Evolutionary conservation across 106 monocot genomes (phyloP).

Genomic region (Allium fistulosum): DNA sequence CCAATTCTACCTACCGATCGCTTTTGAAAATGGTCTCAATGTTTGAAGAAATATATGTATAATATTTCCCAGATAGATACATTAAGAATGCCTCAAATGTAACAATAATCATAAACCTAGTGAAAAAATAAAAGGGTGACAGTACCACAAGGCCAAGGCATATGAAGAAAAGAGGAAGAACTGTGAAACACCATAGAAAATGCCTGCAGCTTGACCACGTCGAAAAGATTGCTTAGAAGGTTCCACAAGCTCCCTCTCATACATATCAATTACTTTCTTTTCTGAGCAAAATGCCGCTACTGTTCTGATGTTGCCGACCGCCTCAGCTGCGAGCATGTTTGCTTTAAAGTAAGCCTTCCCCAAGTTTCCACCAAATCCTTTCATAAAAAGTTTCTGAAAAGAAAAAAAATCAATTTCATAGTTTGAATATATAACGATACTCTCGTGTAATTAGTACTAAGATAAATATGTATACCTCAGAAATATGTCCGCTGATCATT

Average conservation of each 20-base stretch:
- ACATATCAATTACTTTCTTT: constrained; percentile 80
- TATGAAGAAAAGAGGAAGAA: constrained; percentile 94
- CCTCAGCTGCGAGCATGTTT: constrained; percentile 97
- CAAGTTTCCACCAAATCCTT: constrained; percentile 83
- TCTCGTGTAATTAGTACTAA: no score
- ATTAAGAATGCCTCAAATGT: no score
- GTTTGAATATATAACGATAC: no score
- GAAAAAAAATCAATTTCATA: background rate
- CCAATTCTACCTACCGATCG: no score
- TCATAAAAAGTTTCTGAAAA: constrained; percentile 80
- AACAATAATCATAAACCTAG: no score
- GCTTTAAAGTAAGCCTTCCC: constrained; percentile 81
- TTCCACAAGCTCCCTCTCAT: constrained; percentile 55
- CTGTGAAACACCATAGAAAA: constrained; percentile 89
- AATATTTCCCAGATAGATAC: no score
- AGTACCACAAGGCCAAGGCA: constrained; percentile 79
- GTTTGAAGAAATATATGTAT: no score
- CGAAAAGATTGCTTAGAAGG: constrained; percentile 63
- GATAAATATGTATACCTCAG: constrained; percentile 42
- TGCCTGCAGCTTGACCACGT: constrained; percentile 72
- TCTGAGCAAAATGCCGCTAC: constrained; percentile 95
- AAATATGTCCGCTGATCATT: constrained; percentile 88
- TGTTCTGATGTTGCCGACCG: constrained; percentile 90
- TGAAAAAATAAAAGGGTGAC: no score
- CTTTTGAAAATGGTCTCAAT: no score